Evolutionary conservation across 257 asterid species (phyloP).

Genomic region (Linaria vulgaris): DNA sequence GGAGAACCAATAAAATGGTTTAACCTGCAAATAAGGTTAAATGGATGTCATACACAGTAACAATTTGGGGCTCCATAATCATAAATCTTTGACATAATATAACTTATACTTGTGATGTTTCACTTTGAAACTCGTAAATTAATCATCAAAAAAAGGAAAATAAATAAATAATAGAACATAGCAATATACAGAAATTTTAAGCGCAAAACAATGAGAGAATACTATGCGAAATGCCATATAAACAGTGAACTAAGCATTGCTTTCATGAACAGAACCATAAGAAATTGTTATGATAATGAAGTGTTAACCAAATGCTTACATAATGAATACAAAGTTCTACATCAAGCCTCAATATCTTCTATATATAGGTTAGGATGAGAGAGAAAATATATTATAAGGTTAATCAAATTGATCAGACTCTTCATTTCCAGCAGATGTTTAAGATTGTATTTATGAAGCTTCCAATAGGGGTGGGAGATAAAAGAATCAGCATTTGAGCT

Average conservation of each 20-base stretch:
- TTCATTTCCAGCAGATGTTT: not conserved
- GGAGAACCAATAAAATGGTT: constrained; percentile 22
- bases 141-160: not conserved
- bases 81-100: not conserved
- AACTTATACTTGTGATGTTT: constrained; percentile 8
- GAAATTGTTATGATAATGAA: too few species aligned
- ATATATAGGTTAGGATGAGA: not conserved
- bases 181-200: too few species aligned
- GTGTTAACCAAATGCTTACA: too few species aligned
- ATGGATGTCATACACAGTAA: constrained; percentile 11
- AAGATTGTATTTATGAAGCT: not conserved
- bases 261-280: too few species aligned
- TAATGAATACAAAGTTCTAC: not conserved
- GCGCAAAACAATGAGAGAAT: too few species aligned
- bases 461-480: not conserved
- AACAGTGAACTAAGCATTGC: not conserved
- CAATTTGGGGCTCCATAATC: not conserved
- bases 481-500: not conserved
- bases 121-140: not conserved
- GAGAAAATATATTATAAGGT: too few species aligned
- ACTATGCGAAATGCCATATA: not conserved
- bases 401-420: too few species aligned
- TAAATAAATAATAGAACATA: too few species aligned
- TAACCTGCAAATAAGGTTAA: constrained; percentile 45
- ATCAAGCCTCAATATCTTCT: constrained; percentile 8